Evolutionary conservation across 352 stramenopile species (phyloP).

Genomic region (Phytophthora syringae): DNA sequence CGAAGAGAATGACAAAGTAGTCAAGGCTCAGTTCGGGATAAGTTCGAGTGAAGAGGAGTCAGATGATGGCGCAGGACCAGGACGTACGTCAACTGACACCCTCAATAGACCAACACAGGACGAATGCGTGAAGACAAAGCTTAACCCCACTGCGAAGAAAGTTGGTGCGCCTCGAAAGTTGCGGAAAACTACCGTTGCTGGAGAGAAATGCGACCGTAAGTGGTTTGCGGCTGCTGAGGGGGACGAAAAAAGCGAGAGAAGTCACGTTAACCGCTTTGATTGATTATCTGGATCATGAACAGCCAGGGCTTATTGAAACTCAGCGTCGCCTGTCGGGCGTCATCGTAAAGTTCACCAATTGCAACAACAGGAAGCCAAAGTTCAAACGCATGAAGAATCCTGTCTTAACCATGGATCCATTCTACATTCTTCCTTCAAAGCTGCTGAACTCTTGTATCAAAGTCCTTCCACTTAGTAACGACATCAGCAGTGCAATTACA

Average conservation of each 20-base stretch:
- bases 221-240: conserved; percentile 14
- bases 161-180: too few relatives aligned
- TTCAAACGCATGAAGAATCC: conserved; percentile 24
- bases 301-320: conserved; percentile 5
- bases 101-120: too few relatives aligned
- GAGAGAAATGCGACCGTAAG: background rate
- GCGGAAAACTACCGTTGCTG: too few relatives aligned
- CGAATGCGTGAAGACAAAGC: too few relatives aligned
- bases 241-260: too few relatives aligned
- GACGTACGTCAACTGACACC: too few relatives aligned
- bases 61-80: too few relatives aligned
- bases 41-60: too few relatives aligned
- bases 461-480: background rate
- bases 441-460: conserved; percentile 18
- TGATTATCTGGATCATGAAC: background rate
- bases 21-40: background rate
- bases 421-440: conserved; percentile 18
- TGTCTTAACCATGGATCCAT: conserved; percentile 22
- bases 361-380: conserved; percentile 7
- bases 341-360: background rate
- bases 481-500: too few relatives aligned
- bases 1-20: too few relatives aligned
- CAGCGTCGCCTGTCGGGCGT: background rate
- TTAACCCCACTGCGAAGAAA: too few relatives aligned
- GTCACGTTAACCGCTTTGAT: conserved; percentile 13